Evolutionary conservation across 352 stramenopile species (phyloP).

Genomic region (Globisporangium okanoganense): DNA sequence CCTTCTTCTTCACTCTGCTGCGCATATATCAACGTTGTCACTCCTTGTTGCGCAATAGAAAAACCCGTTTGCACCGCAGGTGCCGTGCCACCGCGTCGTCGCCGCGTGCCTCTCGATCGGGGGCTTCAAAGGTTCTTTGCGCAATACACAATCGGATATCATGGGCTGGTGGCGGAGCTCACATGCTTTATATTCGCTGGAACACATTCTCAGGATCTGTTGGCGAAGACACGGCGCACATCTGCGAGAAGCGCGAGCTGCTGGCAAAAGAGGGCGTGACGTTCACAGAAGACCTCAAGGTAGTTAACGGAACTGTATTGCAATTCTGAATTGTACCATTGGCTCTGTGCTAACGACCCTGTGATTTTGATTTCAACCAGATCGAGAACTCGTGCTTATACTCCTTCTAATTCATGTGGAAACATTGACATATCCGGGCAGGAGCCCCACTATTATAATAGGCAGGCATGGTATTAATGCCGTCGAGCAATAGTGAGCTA

Average conservation of each 20-base stretch:
- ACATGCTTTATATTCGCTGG: no score
- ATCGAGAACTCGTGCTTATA: slow-evolving; percentile 46
- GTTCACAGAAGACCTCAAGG: slow-evolving; percentile 61
- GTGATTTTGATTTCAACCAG: slow-evolving; percentile 16
- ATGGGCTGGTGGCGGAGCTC: no score
- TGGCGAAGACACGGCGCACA: slow-evolving; percentile 50
- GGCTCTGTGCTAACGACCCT: neutral
- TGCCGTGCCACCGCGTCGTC: slow-evolving; percentile 80
- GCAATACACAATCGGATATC: no score
- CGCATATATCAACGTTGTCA: no score
- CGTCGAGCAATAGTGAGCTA: no score
- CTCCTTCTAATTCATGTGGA: slow-evolving; percentile 32
- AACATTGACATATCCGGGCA: neutral
- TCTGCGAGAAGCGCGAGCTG: slow-evolving; percentile 67
- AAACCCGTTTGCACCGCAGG: slow-evolving; percentile 75
- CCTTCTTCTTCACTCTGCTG: no score
- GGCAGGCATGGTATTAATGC: neutral
- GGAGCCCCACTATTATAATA: neutral
- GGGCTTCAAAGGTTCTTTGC: slow-evolving; percentile 71
- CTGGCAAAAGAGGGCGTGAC: slow-evolving; percentile 58
- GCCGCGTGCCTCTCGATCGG: slow-evolving; percentile 62
- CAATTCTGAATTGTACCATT: no score
- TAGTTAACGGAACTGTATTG: slow-evolving; percentile 16
- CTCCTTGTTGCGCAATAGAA: slow-evolving; percentile 35
- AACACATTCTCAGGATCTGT: slow-evolving; percentile 36